These are phyloP conservation scores for Neophaeococcomyces mojaviensis DNA, from an alignment of 2,329 filamentous ascomycete species.

Conservation along the genomic window DNA sequence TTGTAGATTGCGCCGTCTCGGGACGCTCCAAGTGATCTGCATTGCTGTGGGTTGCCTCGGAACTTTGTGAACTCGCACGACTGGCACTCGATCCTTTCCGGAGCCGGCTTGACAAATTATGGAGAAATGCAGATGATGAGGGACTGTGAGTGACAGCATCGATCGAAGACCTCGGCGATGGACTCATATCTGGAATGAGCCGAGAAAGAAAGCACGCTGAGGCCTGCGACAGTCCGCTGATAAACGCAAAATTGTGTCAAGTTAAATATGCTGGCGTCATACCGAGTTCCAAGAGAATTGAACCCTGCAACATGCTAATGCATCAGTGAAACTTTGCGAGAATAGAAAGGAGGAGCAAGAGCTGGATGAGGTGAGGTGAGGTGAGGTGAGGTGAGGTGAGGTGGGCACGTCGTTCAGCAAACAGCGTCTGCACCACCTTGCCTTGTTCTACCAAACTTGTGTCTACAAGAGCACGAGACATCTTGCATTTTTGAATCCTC, in stretches of 20 bases:
- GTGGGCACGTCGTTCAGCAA: too few relatives aligned
- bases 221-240: neutral
- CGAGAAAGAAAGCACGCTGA: neutral
- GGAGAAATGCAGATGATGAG: slow-evolving; percentile 12
- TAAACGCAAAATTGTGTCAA: neutral
- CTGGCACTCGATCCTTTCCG: slow-evolving; percentile 18
- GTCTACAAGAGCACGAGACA: too few relatives aligned
- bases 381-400: too few relatives aligned
- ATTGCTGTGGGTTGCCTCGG: neutral
- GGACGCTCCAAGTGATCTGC: slow-evolving; percentile 11
- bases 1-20: slow-evolving; percentile 15
- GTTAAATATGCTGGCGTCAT: slow-evolving; percentile 7
- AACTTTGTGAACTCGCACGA: slow-evolving; percentile 12
- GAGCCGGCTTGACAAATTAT: slow-evolving; percentile 19
- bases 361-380: too few relatives aligned
- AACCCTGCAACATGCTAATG: neutral
- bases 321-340: too few relatives aligned
- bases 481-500: too few relatives aligned
- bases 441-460: too few relatives aligned
- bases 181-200: neutral
- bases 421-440: too few relatives aligned
- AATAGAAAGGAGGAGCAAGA: too few relatives aligned
- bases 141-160: slow-evolving; percentile 1
- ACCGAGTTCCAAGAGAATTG: neutral
- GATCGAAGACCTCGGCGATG: slow-evolving; percentile 5